Evolutionary conservation across 2,329 filamentous ascomycete genomes (phyloP), one percentile per base, ranked within the genome.

Genomic region (Trichoderma sp.): DNA sequence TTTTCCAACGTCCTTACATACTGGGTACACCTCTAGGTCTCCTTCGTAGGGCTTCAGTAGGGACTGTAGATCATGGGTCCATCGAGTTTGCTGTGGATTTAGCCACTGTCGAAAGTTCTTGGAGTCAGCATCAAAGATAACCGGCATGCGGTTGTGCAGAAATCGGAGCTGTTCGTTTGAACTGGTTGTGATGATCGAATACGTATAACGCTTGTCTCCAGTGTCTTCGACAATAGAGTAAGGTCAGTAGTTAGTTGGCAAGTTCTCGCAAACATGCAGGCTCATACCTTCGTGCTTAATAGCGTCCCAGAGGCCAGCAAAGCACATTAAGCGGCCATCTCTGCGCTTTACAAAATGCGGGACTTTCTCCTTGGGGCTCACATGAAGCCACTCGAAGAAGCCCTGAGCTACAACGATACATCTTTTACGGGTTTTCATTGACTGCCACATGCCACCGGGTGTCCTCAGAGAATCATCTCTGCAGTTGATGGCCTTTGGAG

Each of bases 321-420:
- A 91, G 77, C 90, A 95, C 91, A 97, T 93, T 76, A 98, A 82
- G 76, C 90, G 88, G 0, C 92, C 93, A 79, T 98, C 95, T 75
- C 90, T 92, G 32, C 94, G 86, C 81, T 91, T 95, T 26, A 94
- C 88, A 77, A 90, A 98, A 80, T 98, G 90, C 12, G 96, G 95
- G 2, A 95, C 83, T 82, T 93, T 97, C 68, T 96, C 92, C 75
- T 92, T 95, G 7, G 77, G 85, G 68, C 77, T 91, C 76, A 91
- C 93, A 81, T 95, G 95, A 72, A 97, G 84, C 96, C 96, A 98
- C 81, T 99, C 96, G 78, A 94, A 99, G 81, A 98, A 99, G 1
- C 96, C 96, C 81, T 98, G 92, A 11, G 93, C 94, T 6, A 97
- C 79, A 11, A 98, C 90, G 26, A 98, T 85, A 79, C 96, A 98